A percentile compares a stretch with the other conserved stretches of the same genome.
Conservation (phyloP, 805 yeast genomes). For the Wickerhamiella occidentalis region DNA sequence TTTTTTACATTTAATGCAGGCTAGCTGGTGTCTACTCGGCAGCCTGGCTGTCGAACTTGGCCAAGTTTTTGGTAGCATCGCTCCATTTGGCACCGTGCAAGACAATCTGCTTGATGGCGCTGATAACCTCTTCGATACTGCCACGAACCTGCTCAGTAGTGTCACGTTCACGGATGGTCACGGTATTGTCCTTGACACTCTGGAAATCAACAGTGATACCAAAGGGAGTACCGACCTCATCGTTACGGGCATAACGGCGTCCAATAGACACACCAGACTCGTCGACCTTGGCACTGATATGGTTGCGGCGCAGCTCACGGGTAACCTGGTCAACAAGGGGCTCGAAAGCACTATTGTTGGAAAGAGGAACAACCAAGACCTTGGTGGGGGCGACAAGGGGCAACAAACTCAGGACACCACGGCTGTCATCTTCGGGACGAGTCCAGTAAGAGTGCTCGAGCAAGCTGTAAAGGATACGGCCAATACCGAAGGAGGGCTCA, state of each 20-base stretch:
- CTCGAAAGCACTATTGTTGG: slow-evolving; percentile 65
- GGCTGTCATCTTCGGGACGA: slow-evolving; percentile 79
- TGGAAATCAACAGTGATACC: slow-evolving; percentile 97
- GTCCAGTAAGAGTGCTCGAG: slow-evolving; percentile 94
- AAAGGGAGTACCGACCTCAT: slow-evolving; percentile 97
- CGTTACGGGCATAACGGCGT: slow-evolving; percentile 95
- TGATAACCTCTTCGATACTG: slow-evolving; percentile 54
- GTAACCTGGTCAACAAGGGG: slow-evolving; percentile 66
- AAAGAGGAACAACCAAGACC: slow-evolving; percentile 88
- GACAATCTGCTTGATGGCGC: slow-evolving; percentile 60
- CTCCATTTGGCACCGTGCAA: slow-evolving; percentile 69
- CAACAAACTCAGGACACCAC: slow-evolving; percentile 84
- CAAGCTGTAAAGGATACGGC: slow-evolving; percentile 85
- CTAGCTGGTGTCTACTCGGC: slow-evolving; percentile 26
- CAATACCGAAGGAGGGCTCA: slow-evolving; percentile 98
- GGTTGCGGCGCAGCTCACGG: slow-evolving; percentile 56
- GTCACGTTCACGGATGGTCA: slow-evolving; percentile 95
- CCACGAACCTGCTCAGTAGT: slow-evolving; percentile 96
- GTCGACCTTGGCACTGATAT: slow-evolving; percentile 90
- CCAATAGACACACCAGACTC: slow-evolving; percentile 97
- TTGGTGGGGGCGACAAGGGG: slow-evolving; percentile 97
- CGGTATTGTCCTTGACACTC: slow-evolving; percentile 71
- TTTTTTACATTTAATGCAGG: too few species aligned
- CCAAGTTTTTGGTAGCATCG: slow-evolving; percentile 64
- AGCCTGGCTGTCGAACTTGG: slow-evolving; percentile 60